These are phyloP conservation scores for Tetrastigma voinierianum DNA, from an alignment of 164 flowering plant genomes.

Conservation along the genomic window DNA sequence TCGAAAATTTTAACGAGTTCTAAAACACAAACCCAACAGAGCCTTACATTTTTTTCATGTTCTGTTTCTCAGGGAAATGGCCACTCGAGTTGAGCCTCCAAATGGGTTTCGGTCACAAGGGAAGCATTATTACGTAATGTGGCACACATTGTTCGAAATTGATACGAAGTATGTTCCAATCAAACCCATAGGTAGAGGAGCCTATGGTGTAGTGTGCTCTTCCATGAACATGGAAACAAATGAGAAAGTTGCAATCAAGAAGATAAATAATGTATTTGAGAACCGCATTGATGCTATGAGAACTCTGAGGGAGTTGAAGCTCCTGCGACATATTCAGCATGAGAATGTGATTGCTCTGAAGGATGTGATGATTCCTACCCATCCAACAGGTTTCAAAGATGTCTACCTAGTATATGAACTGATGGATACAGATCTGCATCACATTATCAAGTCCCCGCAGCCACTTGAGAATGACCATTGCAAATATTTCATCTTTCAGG, in stretches of 20 bases:
- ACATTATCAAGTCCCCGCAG: constrained; percentile 46
- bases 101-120: constrained; percentile 27
- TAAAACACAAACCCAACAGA: too few species aligned
- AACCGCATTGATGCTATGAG: constrained; percentile 42
- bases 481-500: constrained; percentile 42
- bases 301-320: constrained; percentile 45
- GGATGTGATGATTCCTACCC: constrained; percentile 48
- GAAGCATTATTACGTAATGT: constrained; percentile 43
- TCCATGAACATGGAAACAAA: constrained; percentile 40
- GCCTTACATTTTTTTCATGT: background rate
- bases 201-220: constrained; percentile 49
- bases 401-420: constrained; percentile 44
- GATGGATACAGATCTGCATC: constrained; percentile 58
- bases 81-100: constrained; percentile 38
- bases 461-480: constrained; percentile 50
- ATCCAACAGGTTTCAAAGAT: constrained; percentile 28
- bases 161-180: constrained; percentile 43
- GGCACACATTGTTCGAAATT: constrained; percentile 40
- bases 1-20: too few species aligned
- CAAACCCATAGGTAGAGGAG: constrained; percentile 40
- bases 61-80: constrained; percentile 17
- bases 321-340: constrained; percentile 35
- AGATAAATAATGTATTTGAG: constrained; percentile 40
- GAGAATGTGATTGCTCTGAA: constrained; percentile 53
- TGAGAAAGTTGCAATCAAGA: constrained; percentile 54